These are phyloP conservation scores for Aspergillus funiculosus DNA, from an alignment of 495 filamentous ascomycete species.

Conservation along the genomic window DNA sequence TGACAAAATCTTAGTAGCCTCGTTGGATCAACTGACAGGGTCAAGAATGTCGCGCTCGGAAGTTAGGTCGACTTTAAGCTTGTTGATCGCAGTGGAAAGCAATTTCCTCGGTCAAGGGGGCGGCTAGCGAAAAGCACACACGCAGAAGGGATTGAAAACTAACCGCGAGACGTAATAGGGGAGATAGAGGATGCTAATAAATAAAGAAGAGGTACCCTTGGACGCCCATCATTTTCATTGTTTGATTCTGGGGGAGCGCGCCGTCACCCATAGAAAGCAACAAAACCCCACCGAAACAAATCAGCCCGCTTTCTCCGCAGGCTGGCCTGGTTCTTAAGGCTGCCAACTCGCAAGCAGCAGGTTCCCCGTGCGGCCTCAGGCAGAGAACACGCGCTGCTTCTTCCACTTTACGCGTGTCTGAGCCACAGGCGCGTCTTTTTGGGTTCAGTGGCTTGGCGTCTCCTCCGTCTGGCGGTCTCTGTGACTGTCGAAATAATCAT, in stretches of 20 bases:
- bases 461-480: constrained; percentile 12
- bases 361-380: constrained; percentile 26
- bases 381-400: constrained; percentile 16
- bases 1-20: too few species aligned
- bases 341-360: background rate
- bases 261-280: constrained; percentile 5
- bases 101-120: background rate
- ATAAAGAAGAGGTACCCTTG: background rate
- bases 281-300: constrained; percentile 14
- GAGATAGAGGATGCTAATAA: background rate
- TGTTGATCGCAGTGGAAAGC: constrained; percentile 1
- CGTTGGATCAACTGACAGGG: too few species aligned
- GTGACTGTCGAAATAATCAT: background rate
- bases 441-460: constrained; percentile 20
- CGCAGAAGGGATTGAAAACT: background rate
- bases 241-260: background rate
- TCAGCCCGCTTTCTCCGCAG: constrained; percentile 14
- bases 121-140: background rate
- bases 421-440: constrained; percentile 36
- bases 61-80: background rate
- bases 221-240: background rate
- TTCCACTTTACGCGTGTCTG: constrained; percentile 39
- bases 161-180: background rate
- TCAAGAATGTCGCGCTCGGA: constrained; percentile 1
- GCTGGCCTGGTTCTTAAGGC: constrained; percentile 3